Evolutionary conservation across 768 basidiomycete species (phyloP).

Genomic region (Trametes cingulata): DNA sequence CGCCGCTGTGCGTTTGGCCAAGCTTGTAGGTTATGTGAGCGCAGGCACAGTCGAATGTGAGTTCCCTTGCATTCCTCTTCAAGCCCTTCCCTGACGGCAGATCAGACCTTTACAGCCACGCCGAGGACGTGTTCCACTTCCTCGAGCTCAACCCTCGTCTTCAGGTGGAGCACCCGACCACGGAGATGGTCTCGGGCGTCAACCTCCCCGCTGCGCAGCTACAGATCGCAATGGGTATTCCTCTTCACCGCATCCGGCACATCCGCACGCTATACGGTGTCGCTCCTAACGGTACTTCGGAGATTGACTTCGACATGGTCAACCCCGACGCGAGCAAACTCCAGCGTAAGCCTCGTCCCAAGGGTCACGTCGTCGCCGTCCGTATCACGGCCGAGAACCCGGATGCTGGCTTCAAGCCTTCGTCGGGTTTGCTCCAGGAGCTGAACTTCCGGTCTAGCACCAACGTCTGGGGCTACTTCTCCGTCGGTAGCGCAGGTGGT

Average conservation of each 20-base stretch:
- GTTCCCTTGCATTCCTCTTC: not conserved
- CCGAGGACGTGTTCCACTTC: conserved; percentile 95
- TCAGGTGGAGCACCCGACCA: conserved; percentile 99
- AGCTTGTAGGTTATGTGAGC: conserved; percentile 97
- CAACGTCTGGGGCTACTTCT: conserved; percentile 99
- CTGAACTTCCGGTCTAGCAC: conserved; percentile 99
- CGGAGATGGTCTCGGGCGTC: conserved; percentile 99
- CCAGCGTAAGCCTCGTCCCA: conserved; percentile 94
- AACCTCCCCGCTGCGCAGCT: conserved; percentile 97
- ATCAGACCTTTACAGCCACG: conserved; percentile 89
- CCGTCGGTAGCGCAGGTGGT: conserved; percentile 92
- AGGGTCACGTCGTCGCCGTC: conserved; percentile 98
- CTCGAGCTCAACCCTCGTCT: conserved; percentile 98
- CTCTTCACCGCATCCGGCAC: conserved; percentile 91
- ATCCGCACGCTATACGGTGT: conserved; percentile 96
- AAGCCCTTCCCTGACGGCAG: not conserved
- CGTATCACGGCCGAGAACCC: conserved; percentile 99
- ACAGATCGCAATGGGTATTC: conserved; percentile 97
- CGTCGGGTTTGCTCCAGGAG: conserved; percentile 94
- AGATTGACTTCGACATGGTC: conserved; percentile 96
- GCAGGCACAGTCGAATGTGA: conserved; percentile 98
- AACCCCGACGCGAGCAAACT: conserved; percentile 84
- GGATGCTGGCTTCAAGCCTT: conserved; percentile 99
- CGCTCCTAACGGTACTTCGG: conserved; percentile 82
- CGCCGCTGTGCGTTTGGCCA: conserved; percentile 98